Evolutionary conservation across 108 stramenopile genomes (phyloP).

Genomic region (Chaetoceros muelleri): DNA sequence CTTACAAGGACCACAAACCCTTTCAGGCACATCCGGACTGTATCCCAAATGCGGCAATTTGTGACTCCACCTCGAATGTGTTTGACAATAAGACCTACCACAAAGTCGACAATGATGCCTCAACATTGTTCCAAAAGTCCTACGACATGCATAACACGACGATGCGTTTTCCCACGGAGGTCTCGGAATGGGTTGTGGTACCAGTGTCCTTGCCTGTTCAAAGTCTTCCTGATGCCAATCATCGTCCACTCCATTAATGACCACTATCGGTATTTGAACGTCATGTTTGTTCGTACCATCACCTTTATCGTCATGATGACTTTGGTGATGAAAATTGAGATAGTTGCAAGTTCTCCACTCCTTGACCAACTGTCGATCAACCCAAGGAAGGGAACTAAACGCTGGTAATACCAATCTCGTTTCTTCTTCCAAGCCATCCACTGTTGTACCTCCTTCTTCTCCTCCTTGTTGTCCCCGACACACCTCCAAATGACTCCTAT

Average conservation of each 20-base stretch:
- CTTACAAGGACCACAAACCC: constrained; percentile 81
- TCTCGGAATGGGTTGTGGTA: constrained; percentile 44
- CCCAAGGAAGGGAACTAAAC: constrained; percentile 65
- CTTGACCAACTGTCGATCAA: constrained; percentile 71
- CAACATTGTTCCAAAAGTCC: constrained; percentile 73
- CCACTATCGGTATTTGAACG: constrained; percentile 11
- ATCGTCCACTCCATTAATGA: constrained; percentile 16
- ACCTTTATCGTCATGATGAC: too few relatives aligned
- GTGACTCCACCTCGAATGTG: constrained; percentile 48
- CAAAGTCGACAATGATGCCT: constrained; percentile 91
- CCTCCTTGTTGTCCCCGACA: background rate
- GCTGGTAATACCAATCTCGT: constrained; percentile 20
- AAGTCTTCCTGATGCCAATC: constrained; percentile 32
- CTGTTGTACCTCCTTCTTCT: background rate
- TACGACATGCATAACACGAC: constrained; percentile 50
- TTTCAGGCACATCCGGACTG: constrained; percentile 63
- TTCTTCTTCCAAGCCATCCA: background rate
- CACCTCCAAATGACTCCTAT: background rate
- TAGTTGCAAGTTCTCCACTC: constrained; percentile 75
- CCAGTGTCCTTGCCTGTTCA: constrained; percentile 50
- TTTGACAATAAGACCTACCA: constrained; percentile 74
- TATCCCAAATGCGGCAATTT: constrained; percentile 76
- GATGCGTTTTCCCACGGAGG: constrained; percentile 62
- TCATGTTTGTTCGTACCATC: constrained; percentile 2
- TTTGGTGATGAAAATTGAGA: too few relatives aligned